Percentiles rank a stretch among this genome's conserved stretches.
These are phyloP conservation scores for Hypoxylon sp. DNA, from an alignment of 2,329 filamentous ascomycete genomes.

Conservation along the genomic window DNA sequence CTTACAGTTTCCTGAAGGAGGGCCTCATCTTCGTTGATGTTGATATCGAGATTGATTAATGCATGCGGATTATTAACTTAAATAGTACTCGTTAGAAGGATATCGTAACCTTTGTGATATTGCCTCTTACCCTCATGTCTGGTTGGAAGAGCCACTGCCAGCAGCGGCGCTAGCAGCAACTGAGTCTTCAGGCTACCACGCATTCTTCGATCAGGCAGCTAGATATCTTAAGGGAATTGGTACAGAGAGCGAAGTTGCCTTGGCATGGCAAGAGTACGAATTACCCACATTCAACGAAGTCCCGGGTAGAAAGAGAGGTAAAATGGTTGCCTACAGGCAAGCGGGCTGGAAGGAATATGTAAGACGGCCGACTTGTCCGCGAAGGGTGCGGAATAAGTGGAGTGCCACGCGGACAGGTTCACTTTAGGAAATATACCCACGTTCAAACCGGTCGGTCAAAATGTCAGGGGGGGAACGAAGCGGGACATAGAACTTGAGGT, in stretches of 20 bases:
- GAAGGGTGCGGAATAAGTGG: conserved; percentile 28
- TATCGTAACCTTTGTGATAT: conserved; percentile 30
- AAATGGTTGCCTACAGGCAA: conserved; percentile 40
- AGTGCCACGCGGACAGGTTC: conserved; percentile 39
- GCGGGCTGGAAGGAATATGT: conserved; percentile 42
- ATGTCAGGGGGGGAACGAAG: conserved; percentile 17
- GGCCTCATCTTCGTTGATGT: conserved; percentile 33
- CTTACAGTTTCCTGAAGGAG: conserved; percentile 46
- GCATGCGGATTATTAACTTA: conserved; percentile 42
- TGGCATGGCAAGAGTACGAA: conserved; percentile 35
- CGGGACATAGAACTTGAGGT: background rate
- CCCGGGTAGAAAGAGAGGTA: conserved; percentile 24
- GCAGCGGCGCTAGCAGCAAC: conserved; percentile 54
- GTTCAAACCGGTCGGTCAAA: conserved; percentile 1
- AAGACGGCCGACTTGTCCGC: conserved; percentile 38
- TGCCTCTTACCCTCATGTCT: conserved; percentile 38
- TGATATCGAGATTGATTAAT: conserved; percentile 47
- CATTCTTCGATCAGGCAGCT: conserved; percentile 51
- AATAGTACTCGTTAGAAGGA: conserved; percentile 31
- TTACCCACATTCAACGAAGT: conserved; percentile 21
- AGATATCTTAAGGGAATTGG: conserved; percentile 17
- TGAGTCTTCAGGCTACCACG: conserved; percentile 52
- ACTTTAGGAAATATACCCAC: conserved; percentile 33
- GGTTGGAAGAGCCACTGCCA: conserved; percentile 50
- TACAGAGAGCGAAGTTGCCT: conserved; percentile 26